phyloP scores from a whole-genome alignment of 257 asterid genomes.

The Euphrasia confusa region DNA sequence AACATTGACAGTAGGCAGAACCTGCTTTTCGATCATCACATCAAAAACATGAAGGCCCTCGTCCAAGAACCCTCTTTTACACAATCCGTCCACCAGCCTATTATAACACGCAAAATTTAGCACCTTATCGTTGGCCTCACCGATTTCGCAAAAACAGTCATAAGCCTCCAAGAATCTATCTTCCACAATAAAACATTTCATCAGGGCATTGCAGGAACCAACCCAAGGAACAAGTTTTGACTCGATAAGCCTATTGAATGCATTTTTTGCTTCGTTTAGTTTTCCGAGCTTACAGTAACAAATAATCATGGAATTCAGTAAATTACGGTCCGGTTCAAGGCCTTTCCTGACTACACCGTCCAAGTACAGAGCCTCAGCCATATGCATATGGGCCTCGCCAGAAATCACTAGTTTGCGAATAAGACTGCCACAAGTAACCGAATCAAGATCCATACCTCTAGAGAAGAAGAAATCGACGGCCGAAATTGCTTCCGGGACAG shows the following conservation, averaged over 20 bases:
- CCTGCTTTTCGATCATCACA: slow-evolving; percentile 35
- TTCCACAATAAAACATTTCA: slow-evolving; percentile 30
- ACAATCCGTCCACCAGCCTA: slow-evolving; percentile 41
- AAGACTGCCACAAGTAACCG: slow-evolving; percentile 31
- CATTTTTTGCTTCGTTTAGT: slow-evolving; percentile 46
- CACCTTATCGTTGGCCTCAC: slow-evolving; percentile 24
- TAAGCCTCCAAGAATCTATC: slow-evolving; percentile 42
- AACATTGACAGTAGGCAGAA: slow-evolving; percentile 39
- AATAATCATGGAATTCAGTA: slow-evolving; percentile 51
- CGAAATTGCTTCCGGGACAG: slow-evolving; percentile 35
- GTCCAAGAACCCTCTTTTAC: slow-evolving; percentile 40
- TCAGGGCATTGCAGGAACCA: slow-evolving; percentile 40
- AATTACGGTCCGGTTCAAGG: slow-evolving; percentile 22
- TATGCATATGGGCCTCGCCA: slow-evolving; percentile 33
- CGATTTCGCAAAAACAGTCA: slow-evolving; percentile 31
- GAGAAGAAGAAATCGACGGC: slow-evolving; percentile 37
- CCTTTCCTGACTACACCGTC: slow-evolving; percentile 32
- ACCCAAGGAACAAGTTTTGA: slow-evolving; percentile 30
- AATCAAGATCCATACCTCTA: slow-evolving; percentile 44
- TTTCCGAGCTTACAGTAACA: slow-evolving; percentile 50
- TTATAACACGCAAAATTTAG: slow-evolving; percentile 40
- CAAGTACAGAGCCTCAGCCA: slow-evolving; percentile 41
- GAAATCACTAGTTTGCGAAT: slow-evolving; percentile 39
- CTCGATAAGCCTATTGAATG: slow-evolving; percentile 34
- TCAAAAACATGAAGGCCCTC: slow-evolving; percentile 45